Percentiles rank a stretch among this genome's conserved stretches.
These are phyloP conservation scores for Microcyclospora tardicrescens DNA, from an alignment of 2,329 filamentous ascomycete genomes.

Conservation along the genomic window DNA sequence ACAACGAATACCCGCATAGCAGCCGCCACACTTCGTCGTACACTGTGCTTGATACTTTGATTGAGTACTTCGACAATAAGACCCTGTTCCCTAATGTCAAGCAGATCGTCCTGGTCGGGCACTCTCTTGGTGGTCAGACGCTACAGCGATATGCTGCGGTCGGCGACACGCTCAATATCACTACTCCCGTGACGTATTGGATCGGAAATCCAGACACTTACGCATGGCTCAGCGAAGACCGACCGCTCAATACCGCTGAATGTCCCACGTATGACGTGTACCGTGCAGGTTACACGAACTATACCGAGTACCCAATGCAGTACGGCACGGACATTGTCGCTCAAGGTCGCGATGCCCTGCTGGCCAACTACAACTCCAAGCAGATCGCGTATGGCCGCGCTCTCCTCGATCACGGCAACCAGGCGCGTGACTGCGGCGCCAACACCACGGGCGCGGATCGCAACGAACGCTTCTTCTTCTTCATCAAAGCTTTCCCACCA, in stretches of 20 bases:
- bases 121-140: slow-evolving; percentile 24
- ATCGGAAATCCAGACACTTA: slow-evolving; percentile 25
- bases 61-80: slow-evolving; percentile 23
- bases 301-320: slow-evolving; percentile 20
- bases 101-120: slow-evolving; percentile 26
- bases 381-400: slow-evolving; percentile 24
- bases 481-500: slow-evolving; percentile 24
- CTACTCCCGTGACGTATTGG: slow-evolving; percentile 20
- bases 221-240: slow-evolving; percentile 20
- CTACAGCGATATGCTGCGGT: slow-evolving; percentile 24
- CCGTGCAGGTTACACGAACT: slow-evolving; percentile 23
- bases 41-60: slow-evolving; percentile 23
- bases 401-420: slow-evolving; percentile 22
- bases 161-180: slow-evolving; percentile 14
- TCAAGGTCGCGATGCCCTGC: slow-evolving; percentile 18
- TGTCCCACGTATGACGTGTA: slow-evolving; percentile 24
- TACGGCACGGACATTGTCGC: slow-evolving; percentile 19
- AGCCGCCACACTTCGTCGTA: slow-evolving; percentile 19
- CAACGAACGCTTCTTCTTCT: slow-evolving; percentile 29
- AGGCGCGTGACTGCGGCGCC: slow-evolving; percentile 22
- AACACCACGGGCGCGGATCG: slow-evolving; percentile 21
- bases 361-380: slow-evolving; percentile 23
- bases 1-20: slow-evolving; percentile 23
- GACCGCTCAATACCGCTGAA: slow-evolving; percentile 17
- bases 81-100: slow-evolving; percentile 23